phyloP scores from a whole-genome alignment of 1,139 yeast genomes.

The Suhomyces anneliseae region DNA sequence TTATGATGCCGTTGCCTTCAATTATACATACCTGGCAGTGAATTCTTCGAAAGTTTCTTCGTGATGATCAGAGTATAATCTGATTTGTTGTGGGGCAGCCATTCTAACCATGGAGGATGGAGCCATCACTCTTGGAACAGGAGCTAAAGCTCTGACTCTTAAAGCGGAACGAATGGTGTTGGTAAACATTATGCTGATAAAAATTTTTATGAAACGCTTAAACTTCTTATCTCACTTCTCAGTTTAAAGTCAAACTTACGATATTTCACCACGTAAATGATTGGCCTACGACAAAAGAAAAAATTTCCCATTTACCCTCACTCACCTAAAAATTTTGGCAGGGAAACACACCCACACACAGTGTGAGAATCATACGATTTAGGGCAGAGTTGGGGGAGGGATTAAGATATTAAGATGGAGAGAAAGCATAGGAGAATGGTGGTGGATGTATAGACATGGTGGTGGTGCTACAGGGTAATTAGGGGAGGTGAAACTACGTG shows the following conservation, averaged over 20 bases:
- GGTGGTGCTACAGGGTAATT: not conserved
- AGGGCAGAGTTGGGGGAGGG: not conserved
- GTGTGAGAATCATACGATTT: conserved; percentile 9
- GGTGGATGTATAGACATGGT: not conserved
- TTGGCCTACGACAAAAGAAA: conserved; percentile 8
- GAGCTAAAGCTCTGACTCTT: conserved; percentile 41
- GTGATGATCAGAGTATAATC: conserved; percentile 76
- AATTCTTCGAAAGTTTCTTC: conserved; percentile 96
- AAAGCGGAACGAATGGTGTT: conserved; percentile 55
- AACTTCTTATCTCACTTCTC: conserved; percentile 7
- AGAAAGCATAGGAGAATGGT: not conserved
- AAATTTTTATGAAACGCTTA: not conserved
- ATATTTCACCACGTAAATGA: conserved; percentile 12
- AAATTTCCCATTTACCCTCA: conserved; percentile 7
- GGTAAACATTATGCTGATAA: conserved; percentile 38
- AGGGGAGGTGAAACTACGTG: not conserved
- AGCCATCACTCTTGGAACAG: conserved; percentile 30
- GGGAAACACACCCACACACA: not conserved
- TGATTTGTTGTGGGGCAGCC: conserved; percentile 32
- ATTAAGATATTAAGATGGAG: not conserved
- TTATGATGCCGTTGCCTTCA: conserved; percentile 2
- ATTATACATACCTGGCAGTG: conserved; percentile 61
- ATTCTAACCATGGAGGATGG: conserved; percentile 23
- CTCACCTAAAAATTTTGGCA: not conserved
- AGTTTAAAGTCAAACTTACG: conserved; percentile 5